Conservation (phyloP, 2,329 filamentous ascomycete genomes). For the Alternaria viburni region DNA sequence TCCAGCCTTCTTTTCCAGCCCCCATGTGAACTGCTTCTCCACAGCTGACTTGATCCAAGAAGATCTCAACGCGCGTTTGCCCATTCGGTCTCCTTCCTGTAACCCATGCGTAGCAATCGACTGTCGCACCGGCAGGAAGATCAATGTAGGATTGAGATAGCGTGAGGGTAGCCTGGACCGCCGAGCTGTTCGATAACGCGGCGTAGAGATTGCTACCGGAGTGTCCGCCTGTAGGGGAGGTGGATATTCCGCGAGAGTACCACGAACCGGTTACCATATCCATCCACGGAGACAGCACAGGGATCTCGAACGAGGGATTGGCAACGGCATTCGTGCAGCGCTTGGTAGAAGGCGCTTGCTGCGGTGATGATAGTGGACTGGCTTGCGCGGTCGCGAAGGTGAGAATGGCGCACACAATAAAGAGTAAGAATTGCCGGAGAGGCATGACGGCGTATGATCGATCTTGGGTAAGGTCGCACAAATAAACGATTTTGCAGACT, state of each 20-base stretch:
- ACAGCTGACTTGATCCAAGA: slow-evolving; percentile 21
- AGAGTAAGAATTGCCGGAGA: not conserved
- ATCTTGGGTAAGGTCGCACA: not conserved
- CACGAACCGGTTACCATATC: slow-evolving; percentile 25
- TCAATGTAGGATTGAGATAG: slow-evolving; percentile 21
- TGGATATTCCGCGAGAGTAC: slow-evolving; percentile 8
- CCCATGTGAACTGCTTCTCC: slow-evolving; percentile 4
- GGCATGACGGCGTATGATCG: not conserved
- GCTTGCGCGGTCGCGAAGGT: not conserved
- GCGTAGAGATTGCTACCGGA: slow-evolving; percentile 12
- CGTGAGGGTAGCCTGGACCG: slow-evolving; percentile 11
- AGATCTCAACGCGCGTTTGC: slow-evolving; percentile 21
- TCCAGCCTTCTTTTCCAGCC: slow-evolving; percentile 12
- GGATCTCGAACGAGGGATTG: slow-evolving; percentile 29
- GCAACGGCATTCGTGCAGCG: slow-evolving; percentile 19
- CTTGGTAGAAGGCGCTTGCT: not conserved
- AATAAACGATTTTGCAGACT: not conserved
- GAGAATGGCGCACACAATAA: not conserved
- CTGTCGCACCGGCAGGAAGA: not conserved
- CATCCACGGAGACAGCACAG: slow-evolving; percentile 17
- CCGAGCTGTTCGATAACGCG: slow-evolving; percentile 17
- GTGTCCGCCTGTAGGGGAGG: slow-evolving; percentile 6
- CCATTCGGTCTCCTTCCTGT: slow-evolving; percentile 4
- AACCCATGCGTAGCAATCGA: slow-evolving; percentile 23
- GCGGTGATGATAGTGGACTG: not conserved